Conservation (phyloP, 352 stramenopile genomes). For the Globisporangium paroecandrum region DNA sequence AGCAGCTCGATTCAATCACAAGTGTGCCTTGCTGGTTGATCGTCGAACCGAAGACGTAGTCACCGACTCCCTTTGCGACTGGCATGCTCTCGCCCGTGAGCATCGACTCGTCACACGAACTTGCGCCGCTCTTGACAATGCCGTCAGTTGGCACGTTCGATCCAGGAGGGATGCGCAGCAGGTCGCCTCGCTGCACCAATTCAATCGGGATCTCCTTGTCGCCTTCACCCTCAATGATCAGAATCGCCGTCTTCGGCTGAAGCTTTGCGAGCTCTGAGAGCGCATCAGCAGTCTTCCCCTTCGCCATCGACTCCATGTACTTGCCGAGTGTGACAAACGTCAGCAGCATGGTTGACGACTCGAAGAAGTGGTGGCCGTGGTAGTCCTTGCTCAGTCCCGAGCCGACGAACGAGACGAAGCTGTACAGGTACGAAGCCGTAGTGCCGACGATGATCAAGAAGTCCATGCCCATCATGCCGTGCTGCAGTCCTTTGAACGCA, state of each 20-base stretch:
- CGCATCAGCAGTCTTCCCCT: conserved; percentile 78
- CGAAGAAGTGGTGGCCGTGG: conserved; percentile 84
- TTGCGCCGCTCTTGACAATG: conserved; percentile 65
- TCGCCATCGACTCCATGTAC: conserved; percentile 87
- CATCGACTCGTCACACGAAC: conserved; percentile 78
- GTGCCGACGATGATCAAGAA: conserved; percentile 85
- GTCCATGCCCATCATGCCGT: conserved; percentile 88
- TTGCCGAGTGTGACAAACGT: conserved; percentile 87
- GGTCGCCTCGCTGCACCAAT: conserved; percentile 77
- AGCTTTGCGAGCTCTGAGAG: conserved; percentile 70
- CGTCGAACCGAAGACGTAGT: conserved; percentile 84
- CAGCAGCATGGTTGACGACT: conserved; percentile 83
- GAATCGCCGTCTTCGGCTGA: conserved; percentile 72
- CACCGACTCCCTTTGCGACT: conserved; percentile 68
- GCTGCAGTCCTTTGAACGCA: conserved; percentile 76
- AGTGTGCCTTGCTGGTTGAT: conserved; percentile 82
- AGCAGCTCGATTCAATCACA: conserved; percentile 81
- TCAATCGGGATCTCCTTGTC: conserved; percentile 80
- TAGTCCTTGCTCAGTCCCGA: conserved; percentile 58
- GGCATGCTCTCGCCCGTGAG: conserved; percentile 88
- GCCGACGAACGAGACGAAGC: conserved; percentile 72
- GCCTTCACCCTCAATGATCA: conserved; percentile 45
- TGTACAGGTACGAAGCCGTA: conserved; percentile 86
- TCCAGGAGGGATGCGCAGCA: conserved; percentile 67
- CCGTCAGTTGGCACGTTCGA: conserved; percentile 81